These are phyloP conservation scores for Flaveria sonorensis DNA, from an alignment of 129 eudicot genomes.

Conservation along the genomic window DNA sequence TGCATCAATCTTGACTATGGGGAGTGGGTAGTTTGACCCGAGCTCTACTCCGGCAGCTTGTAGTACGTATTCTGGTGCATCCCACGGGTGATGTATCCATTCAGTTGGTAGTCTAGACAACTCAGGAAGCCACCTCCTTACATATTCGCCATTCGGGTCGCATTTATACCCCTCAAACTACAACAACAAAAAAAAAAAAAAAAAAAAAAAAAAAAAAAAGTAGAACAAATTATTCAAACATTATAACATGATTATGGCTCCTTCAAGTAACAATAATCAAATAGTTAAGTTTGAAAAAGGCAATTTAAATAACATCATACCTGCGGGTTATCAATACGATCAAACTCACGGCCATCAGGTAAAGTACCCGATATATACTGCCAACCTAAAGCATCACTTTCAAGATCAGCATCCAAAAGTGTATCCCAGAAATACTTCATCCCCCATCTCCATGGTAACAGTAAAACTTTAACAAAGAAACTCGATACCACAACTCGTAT, in stretches of 20 bases:
- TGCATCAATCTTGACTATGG: constrained; percentile 66
- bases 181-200: no score
- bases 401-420: constrained; percentile 91
- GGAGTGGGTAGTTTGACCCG: constrained; percentile 84
- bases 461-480: constrained; percentile 86
- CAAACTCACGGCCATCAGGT: constrained; percentile 81
- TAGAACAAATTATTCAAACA: background rate
- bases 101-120: constrained; percentile 82
- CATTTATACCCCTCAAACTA: constrained; percentile 83
- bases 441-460: constrained; percentile 96
- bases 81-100: constrained; percentile 96
- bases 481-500: constrained; percentile 85
- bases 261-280: no score
- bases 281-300: background rate
- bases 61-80: constrained; percentile 80
- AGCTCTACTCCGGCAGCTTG: constrained; percentile 90
- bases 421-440: constrained; percentile 98
- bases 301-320: constrained; percentile 22
- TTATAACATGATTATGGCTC: background rate
- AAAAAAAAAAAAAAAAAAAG: constrained; percentile 21
- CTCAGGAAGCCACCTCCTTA: constrained; percentile 86
- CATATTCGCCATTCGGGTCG: constrained; percentile 94
- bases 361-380: constrained; percentile 80
- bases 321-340: constrained; percentile 87
- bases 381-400: constrained; percentile 94